These are phyloP conservation scores for Penicillium paxilli DNA, from an alignment of 495 filamentous ascomycete genomes.

Conservation along the genomic window DNA sequence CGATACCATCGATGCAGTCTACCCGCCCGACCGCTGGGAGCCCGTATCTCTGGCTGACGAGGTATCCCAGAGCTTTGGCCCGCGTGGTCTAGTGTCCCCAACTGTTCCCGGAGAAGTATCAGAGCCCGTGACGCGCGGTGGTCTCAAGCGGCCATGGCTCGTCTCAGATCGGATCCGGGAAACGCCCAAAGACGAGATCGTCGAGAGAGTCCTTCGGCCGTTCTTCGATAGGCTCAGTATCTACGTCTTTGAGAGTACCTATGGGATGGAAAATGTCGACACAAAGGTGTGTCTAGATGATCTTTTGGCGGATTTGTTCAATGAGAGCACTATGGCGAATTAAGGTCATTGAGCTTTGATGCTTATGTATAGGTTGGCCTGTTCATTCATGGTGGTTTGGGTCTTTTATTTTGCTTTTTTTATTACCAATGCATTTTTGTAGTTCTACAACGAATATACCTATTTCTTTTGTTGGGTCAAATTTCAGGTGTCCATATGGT, in stretches of 20 bases:
- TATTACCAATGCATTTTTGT: background rate
- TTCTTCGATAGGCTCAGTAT: slow-evolving; percentile 93
- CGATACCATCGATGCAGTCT: slow-evolving; percentile 95
- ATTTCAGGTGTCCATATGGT: no score
- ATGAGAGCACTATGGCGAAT: slow-evolving; percentile 61
- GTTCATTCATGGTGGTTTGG: slow-evolving; percentile 8
- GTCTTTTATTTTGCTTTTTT: background rate
- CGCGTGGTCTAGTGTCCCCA: slow-evolving; percentile 39
- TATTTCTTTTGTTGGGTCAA: slow-evolving; percentile 1
- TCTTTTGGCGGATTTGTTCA: slow-evolving; percentile 80
- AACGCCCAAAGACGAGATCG: slow-evolving; percentile 66
- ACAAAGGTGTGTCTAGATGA: slow-evolving; percentile 63
- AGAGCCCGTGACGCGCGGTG: slow-evolving; percentile 26
- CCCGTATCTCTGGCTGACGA: slow-evolving; percentile 83
- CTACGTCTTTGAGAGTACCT: slow-evolving; percentile 87
- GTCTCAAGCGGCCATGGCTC: slow-evolving; percentile 41
- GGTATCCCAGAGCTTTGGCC: slow-evolving; percentile 74
- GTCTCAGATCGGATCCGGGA: slow-evolving; percentile 45
- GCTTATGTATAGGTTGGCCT: slow-evolving; percentile 9
- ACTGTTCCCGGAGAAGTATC: slow-evolving; percentile 32
- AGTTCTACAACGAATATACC: slow-evolving; percentile 2
- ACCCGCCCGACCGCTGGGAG: slow-evolving; percentile 70
- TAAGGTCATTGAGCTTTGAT: slow-evolving; percentile 7
- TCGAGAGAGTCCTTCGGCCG: slow-evolving; percentile 74
- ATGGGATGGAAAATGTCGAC: slow-evolving; percentile 76